Percentiles rank a stretch among this genome's conserved stretches.
phyloP scores from a whole-genome alignment of 176 grass and related monocot species.

The Oryza nivara region DNA sequence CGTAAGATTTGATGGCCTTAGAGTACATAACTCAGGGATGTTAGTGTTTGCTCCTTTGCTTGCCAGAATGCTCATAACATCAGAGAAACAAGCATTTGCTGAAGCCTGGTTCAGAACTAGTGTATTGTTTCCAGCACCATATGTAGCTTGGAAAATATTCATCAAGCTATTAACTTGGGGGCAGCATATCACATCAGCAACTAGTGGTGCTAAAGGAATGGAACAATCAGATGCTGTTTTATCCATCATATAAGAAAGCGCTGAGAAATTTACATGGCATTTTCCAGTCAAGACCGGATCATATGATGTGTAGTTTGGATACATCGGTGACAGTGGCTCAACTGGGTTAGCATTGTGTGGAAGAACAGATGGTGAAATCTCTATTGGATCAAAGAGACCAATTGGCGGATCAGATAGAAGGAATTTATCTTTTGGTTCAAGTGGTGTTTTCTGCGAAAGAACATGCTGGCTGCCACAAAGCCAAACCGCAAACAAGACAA shows the following conservation, averaged over 20 bases:
- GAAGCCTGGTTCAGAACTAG: constrained; percentile 82
- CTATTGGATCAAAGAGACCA: constrained; percentile 90
- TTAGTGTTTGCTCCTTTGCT: constrained; percentile 80
- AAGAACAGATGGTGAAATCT: constrained; percentile 82
- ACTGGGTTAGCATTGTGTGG: constrained; percentile 70
- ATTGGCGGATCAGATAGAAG: constrained; percentile 91
- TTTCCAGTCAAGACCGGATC: constrained; percentile 83
- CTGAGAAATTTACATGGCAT: constrained; percentile 88
- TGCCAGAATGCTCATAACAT: constrained; percentile 82
- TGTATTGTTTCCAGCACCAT: constrained; percentile 56
- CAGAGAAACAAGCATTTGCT: constrained; percentile 86
- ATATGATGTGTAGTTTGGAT: constrained; percentile 84
- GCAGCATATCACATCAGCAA: constrained; percentile 95
- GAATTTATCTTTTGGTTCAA: constrained; percentile 82
- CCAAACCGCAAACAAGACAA: constrained; percentile 61
- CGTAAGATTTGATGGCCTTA: constrained; percentile 82
- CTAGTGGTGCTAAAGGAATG: constrained; percentile 78
- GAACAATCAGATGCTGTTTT: constrained; percentile 93
- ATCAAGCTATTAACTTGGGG: constrained; percentile 96
- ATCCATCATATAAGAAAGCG: constrained; percentile 65
- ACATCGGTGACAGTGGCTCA: constrained; percentile 85
- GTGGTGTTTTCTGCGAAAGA: constrained; percentile 61
- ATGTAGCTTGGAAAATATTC: constrained; percentile 90
- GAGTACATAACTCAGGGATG: constrained; percentile 79
- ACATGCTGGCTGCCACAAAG: constrained; percentile 61